These are phyloP conservation scores for Mycena filopes DNA, from an alignment of 768 basidiomycete species.

Conservation along the genomic window DNA sequence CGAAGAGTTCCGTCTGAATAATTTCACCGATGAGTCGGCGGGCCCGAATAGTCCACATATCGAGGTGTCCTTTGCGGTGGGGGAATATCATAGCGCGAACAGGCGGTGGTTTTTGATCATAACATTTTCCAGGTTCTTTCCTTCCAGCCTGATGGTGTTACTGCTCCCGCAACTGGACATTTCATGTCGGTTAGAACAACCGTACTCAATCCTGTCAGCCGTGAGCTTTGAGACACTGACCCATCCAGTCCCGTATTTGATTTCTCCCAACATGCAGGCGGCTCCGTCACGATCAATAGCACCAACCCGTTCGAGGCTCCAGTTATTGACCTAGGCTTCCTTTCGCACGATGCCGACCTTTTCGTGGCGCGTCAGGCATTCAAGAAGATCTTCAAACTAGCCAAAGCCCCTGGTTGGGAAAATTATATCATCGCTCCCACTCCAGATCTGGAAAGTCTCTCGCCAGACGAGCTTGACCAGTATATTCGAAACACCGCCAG, in stretches of 20 bases:
- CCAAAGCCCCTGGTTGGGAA: constrained; percentile 28
- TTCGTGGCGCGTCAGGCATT: constrained; percentile 27
- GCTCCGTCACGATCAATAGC: constrained; percentile 44
- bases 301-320: constrained; percentile 53
- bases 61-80: constrained; percentile 45
- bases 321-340: constrained; percentile 56
- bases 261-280: constrained; percentile 33
- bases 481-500: constrained; percentile 19
- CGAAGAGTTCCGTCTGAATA: constrained; percentile 39
- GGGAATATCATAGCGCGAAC: constrained; percentile 9
- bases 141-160: constrained; percentile 3
- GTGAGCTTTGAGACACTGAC: not conserved
- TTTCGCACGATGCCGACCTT: constrained; percentile 34
- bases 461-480: constrained; percentile 25
- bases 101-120: no score
- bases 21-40: constrained; percentile 46
- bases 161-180: not conserved
- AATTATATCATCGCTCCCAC: constrained; percentile 31
- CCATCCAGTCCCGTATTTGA: not conserved
- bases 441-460: constrained; percentile 1
- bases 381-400: constrained; percentile 11
- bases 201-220: not conserved
- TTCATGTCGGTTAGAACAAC: not conserved
- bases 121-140: no score
- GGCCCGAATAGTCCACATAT: constrained; percentile 49